Evolutionary conservation across 441 rosid species (phyloP), one percentile per base, ranked within the genome.

Genomic region (Raphanus hybrid): DNA sequence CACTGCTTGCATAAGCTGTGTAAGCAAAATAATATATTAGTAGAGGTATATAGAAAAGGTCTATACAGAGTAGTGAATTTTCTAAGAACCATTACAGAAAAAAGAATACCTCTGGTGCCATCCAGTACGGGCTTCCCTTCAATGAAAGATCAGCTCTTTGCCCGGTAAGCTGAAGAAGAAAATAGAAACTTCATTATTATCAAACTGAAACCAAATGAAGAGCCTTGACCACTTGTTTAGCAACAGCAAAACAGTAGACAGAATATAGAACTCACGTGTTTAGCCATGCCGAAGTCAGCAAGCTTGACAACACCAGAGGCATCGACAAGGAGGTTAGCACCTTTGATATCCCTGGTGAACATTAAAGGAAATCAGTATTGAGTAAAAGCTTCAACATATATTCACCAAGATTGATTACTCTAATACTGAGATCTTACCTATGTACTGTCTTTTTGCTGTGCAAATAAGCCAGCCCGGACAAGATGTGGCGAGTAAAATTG

Each of bases 281-380:
- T 96, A 45, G 99, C 90, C 99, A 91, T 93, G 83, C 99, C 99
- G 82, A 96, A 96, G 80, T 93, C 98, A n/a, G 97, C 97, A 64
- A 96, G 97, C 85, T 96, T 96, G 71, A 96, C 98, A 32, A 93
- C 97, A 34, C 99, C 99, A 73, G 80, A 86, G 73, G 99, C 95
- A 86, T 96, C 95, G 64, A 93, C 98, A 67, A 93, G 99, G 79
- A 96, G 86, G 87, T 93, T 92, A 74, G 97, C 99, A 39, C 99
- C 99, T 83, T 95, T 95, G 74, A 95, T 95, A 78, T 95, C 99
- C 89, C 99, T 95, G 62, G 15, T 69, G 39, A 72, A 74, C 64
- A 71, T 20, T 67, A 68, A 73, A 55, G 48, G 6, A 67, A 63
- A 57, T 4, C 16, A 59, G 15, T 20, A 65, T 23, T 26, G 59